Evolutionary conservation across 192 early-diverging fungal species (phyloP).

Genomic region (Podochytrium sp.): DNA sequence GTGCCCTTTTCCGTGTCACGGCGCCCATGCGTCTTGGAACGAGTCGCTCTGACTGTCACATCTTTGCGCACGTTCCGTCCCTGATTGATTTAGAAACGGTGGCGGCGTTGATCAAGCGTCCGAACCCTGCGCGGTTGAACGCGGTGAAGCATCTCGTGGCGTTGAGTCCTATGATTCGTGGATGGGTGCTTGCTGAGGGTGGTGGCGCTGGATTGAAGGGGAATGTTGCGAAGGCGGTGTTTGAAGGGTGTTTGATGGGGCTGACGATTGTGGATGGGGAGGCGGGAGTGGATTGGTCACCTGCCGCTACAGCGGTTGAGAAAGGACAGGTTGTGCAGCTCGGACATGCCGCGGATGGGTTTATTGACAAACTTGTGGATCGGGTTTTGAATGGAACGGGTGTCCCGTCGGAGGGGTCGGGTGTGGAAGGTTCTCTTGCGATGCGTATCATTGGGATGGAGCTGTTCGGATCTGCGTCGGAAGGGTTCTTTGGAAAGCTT

Average conservation of each 20-base stretch:
- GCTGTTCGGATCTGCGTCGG: neutral
- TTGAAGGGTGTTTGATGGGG: neutral
- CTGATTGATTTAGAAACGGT: constrained; percentile 36
- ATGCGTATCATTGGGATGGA: no score
- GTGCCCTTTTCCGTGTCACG: constrained; percentile 2
- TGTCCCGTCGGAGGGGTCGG: no score
- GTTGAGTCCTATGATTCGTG: constrained; percentile 15
- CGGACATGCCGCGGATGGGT: neutral
- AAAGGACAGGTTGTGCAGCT: neutral
- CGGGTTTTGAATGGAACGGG: neutral
- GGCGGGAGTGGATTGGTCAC: neutral
- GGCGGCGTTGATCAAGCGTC: constrained; percentile 8
- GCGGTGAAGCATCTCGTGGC: constrained; percentile 8
- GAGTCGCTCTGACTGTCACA: neutral
- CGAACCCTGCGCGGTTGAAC: neutral
- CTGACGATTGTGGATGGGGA: neutral
- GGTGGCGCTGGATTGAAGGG: neutral
- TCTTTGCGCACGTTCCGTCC: constrained; percentile 29
- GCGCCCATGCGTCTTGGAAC: neutral
- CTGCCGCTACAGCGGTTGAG: neutral
- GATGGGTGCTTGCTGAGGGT: neutral
- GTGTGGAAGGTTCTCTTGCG: no score
- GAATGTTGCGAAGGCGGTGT: constrained; percentile 10
- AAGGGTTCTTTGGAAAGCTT: neutral
- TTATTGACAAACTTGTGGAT: neutral